These are phyloP conservation scores for Paramecium octaurelia DNA, from an alignment of 73 alveolate species.

Conservation along the genomic window DNA sequence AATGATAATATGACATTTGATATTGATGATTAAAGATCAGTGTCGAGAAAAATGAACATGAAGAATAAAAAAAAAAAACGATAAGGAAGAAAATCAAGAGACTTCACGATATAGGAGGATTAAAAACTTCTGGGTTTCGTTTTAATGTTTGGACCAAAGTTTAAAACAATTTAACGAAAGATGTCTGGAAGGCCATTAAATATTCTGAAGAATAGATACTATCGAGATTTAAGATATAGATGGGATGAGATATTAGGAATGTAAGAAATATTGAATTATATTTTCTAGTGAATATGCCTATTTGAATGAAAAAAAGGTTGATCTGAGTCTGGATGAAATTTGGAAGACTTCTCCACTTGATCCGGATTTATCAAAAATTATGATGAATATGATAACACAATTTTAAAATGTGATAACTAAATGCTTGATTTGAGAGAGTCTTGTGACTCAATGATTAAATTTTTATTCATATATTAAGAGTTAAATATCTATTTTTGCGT, in stretches of 20 bases:
- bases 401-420: not conserved
- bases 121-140: not conserved
- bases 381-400: not conserved
- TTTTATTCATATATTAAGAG: not conserved
- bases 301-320: not conserved
- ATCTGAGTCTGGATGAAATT: not conserved
- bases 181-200: not conserved
- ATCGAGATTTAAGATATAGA: not conserved
- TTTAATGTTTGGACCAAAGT: slow-evolving; percentile 19
- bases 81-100: not conserved
- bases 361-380: not conserved
- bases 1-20: not conserved
- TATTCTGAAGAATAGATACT: slow-evolving; percentile 8
- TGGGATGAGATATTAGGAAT: slow-evolving; percentile 22
- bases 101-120: not conserved
- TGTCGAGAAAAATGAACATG: not conserved
- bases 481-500: not conserved
- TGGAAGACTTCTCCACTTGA: not conserved
- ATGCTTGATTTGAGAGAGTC: not conserved
- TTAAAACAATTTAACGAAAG: not conserved
- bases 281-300: not conserved
- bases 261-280: not conserved
- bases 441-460: not conserved
- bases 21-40: not conserved
- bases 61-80: not conserved